phyloP scores from a whole-genome alignment of 345 rosid genomes.

The Aurinia saxatilis region DNA sequence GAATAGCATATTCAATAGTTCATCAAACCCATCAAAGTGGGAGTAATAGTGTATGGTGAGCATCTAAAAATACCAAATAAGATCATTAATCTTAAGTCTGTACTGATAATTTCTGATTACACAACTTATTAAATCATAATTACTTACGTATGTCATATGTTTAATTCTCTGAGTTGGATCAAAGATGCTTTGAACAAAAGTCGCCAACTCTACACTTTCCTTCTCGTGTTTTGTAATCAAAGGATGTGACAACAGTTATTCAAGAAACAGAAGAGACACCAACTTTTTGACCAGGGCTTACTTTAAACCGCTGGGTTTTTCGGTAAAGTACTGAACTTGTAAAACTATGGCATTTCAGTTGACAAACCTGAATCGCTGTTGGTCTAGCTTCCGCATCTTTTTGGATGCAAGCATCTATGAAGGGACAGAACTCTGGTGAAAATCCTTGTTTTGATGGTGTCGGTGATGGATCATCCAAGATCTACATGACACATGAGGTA shows the following conservation, averaged over 20 bases:
- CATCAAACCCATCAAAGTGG: slow-evolving; percentile 84
- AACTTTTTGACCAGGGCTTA: neutral
- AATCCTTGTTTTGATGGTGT: slow-evolving; percentile 57
- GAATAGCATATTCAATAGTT: no score
- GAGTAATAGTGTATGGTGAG: slow-evolving; percentile 86
- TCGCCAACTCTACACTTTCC: slow-evolving; percentile 54
- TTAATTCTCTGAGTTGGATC: slow-evolving; percentile 82
- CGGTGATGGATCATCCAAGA: slow-evolving; percentile 94
- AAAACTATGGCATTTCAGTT: neutral
- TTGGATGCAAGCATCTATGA: slow-evolving; percentile 77
- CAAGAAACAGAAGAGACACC: slow-evolving; percentile 19
- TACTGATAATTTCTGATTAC: neutral
- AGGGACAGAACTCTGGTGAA: slow-evolving; percentile 86
- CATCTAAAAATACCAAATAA: slow-evolving; percentile 51
- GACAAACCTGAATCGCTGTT: slow-evolving; percentile 79
- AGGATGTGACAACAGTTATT: slow-evolving; percentile 88
- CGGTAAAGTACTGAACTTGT: neutral
- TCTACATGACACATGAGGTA: slow-evolving; percentile 33
- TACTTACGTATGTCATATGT: slow-evolving; percentile 90
- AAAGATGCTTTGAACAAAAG: slow-evolving; percentile 70
- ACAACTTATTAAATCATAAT: no score
- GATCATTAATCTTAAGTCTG: neutral
- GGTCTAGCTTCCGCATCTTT: slow-evolving; percentile 83
- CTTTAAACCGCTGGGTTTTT: neutral
- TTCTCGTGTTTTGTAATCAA: slow-evolving; percentile 67